These are phyloP conservation scores for Luffa acutangula DNA, from an alignment of 306 rosid genomes.

Conservation along the genomic window DNA sequence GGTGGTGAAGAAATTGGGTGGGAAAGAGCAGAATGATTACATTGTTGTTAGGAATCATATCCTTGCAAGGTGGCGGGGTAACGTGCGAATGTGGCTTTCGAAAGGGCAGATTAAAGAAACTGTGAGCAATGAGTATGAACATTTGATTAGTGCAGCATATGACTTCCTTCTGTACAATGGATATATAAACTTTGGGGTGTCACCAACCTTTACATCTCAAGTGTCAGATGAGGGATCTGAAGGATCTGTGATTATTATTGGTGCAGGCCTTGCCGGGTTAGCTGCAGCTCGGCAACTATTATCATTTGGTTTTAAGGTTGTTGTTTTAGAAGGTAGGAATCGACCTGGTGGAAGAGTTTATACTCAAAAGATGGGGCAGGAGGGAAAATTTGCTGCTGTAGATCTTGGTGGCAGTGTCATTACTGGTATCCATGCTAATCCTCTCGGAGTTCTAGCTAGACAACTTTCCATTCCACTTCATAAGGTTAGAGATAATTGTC, in stretches of 20 bases:
- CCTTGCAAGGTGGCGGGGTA: conserved; percentile 74
- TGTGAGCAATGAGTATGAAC: conserved; percentile 59
- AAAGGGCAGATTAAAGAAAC: conserved; percentile 68
- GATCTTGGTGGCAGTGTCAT: conserved; percentile 94
- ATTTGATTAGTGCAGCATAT: conserved; percentile 70
- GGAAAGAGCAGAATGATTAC: conserved; percentile 88
- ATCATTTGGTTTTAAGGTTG: conserved; percentile 75
- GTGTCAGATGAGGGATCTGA: conserved; percentile 50
- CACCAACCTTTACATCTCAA: conserved; percentile 44
- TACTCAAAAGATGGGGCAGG: conserved; percentile 70
- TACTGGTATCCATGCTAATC: conserved; percentile 92
- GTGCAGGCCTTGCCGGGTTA: conserved; percentile 90
- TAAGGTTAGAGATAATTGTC: conserved; percentile 84
- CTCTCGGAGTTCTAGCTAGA: conserved; percentile 87
- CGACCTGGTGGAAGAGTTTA: conserved; percentile 94
- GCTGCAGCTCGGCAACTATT: conserved; percentile 92
- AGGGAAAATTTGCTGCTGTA: conserved; percentile 49
- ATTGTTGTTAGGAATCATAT: conserved; percentile 89
- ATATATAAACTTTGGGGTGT: conserved; percentile 81
- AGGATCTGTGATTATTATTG: conserved; percentile 64
- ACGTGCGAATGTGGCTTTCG: conserved; percentile 66
- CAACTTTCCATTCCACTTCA: conserved; percentile 91
- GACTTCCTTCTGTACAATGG: conserved; percentile 72
- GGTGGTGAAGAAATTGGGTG: conserved; percentile 70
- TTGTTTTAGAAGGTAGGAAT: conserved; percentile 73